Evolutionary conservation across 164 flowering plant species (phyloP), one percentile per base, ranked within the genome.

Genomic region (Brasenia schreberi): DNA sequence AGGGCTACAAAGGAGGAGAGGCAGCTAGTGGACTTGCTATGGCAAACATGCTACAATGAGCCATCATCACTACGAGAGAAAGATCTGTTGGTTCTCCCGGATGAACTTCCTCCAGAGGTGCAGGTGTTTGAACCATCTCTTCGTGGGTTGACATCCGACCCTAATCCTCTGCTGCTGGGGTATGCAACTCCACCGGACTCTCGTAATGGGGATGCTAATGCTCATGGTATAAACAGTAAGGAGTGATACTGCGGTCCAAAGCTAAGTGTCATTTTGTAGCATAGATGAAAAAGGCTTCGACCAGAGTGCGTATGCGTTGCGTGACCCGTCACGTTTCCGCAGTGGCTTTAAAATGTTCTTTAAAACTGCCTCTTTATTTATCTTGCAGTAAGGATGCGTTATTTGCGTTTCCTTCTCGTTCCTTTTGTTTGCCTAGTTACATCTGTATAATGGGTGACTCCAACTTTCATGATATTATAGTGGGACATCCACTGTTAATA

Each of bases 1-100:
- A 84, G 85, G n/a, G 92, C 97, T 17, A 86, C 82, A 0, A 82
- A 61, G 73, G 99, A 95, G 70, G 99, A 95, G 79, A 82, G 96
- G 71, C 90, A 84, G 19, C 96, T 95, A 42, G 87, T 90, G 23
- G 99, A 95, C 64, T 78, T 88, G 3, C 79, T 95, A 2, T 95
- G 99, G 99, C 87, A 52, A 42, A 68, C 82, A 5, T 87, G 90
- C 64, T 90, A 76, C 64, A 77, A 82, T 9, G 99, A 88, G 73
- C 96, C 97, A 18, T 95, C 97, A 27, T 79, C 90, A 49, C 87
- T 95, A 1, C 66, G 81, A 58, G 90, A 84, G 76, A 83, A 83
- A 69, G 97, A 96, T 10, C 88, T 94, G 45, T 82, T 90, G 43
- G 82, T 74, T 61, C 85, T 90, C 42, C 88, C 96, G 52, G 96